Conservation (phyloP, 768 basidiomycete genomes). For the Boletellus emodensis region DNA sequence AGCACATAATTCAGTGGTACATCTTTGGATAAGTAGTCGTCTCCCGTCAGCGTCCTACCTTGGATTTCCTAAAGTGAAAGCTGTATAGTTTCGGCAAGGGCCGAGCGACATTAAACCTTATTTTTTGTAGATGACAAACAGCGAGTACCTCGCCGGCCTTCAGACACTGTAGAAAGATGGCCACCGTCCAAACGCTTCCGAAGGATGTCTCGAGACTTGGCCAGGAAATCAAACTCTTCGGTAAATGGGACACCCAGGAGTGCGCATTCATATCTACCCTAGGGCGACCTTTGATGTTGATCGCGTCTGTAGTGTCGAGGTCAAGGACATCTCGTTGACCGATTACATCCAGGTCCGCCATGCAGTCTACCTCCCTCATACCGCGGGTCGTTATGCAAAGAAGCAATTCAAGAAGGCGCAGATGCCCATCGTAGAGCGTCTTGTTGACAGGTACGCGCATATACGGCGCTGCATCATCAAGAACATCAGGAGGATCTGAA, state of each 20-base stretch:
- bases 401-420: constrained; percentile 99
- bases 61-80: constrained; percentile 6
- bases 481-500: not conserved
- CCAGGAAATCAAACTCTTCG: constrained; percentile 92
- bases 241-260: constrained; percentile 99
- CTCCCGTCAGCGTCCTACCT: too few relatives aligned
- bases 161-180: constrained; percentile 51
- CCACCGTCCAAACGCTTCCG: constrained; percentile 66
- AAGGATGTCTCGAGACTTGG: constrained; percentile 79
- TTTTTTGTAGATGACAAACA: constrained; percentile 18
- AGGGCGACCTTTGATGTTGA: constrained; percentile 12
- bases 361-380: constrained; percentile 97
- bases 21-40: too few relatives aligned
- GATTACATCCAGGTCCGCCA: constrained; percentile 99
- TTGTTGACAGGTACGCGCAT: constrained; percentile 82
- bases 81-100: constrained; percentile 28
- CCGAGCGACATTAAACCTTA: constrained; percentile 28
- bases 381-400: constrained; percentile 98
- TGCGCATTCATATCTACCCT: constrained; percentile 40
- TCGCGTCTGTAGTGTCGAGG: constrained; percentile 69
- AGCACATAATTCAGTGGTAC: constrained; percentile 8
- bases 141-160: constrained; percentile 21
- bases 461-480: not conserved
- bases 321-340: constrained; percentile 97
- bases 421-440: constrained; percentile 99